Conservation (phyloP, 768 basidiomycete species). For the Auricularia cornea region DNA sequence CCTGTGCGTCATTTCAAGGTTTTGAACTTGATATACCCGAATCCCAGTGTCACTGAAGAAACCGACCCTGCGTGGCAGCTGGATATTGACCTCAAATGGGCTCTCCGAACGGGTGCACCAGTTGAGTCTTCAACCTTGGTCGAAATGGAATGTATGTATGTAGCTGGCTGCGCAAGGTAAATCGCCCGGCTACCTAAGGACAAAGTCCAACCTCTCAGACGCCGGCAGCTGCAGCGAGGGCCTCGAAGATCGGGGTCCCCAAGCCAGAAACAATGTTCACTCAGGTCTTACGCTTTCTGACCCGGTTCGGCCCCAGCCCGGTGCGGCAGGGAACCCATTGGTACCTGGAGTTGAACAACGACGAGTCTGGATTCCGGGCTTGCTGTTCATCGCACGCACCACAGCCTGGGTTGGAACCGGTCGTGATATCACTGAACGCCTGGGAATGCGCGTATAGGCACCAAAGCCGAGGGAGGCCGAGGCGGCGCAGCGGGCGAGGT, state of each 20-base stretch:
- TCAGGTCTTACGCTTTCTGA: neutral
- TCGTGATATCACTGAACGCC: slow-evolving; percentile 8
- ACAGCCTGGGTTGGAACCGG: slow-evolving; percentile 8
- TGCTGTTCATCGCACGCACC: neutral
- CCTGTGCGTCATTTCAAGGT: no score
- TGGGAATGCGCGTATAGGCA: slow-evolving; percentile 20
- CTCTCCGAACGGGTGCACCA: no score
- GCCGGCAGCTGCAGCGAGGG: slow-evolving; percentile 35
- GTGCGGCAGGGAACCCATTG: slow-evolving; percentile 17
- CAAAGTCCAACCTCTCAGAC: no score
- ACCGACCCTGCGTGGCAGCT: no score
- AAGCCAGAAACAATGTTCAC: slow-evolving; percentile 39
- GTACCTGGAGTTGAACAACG: slow-evolving; percentile 16
- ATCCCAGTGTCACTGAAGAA: no score
- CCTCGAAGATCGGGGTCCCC: slow-evolving; percentile 53
- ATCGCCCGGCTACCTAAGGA: no score
- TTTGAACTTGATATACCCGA: no score
- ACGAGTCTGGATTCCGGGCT: no score
- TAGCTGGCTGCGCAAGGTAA: no score
- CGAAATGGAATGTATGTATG: no score
- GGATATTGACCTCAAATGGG: no score
- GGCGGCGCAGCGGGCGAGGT: slow-evolving; percentile 22
- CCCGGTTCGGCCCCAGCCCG: slow-evolving; percentile 48
- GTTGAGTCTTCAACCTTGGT: no score
- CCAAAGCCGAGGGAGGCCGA: slow-evolving; percentile 22